phyloP scores from a whole-genome alignment of 1,284 basidiomycete species.

The Malassezia arunalokei region DNA sequence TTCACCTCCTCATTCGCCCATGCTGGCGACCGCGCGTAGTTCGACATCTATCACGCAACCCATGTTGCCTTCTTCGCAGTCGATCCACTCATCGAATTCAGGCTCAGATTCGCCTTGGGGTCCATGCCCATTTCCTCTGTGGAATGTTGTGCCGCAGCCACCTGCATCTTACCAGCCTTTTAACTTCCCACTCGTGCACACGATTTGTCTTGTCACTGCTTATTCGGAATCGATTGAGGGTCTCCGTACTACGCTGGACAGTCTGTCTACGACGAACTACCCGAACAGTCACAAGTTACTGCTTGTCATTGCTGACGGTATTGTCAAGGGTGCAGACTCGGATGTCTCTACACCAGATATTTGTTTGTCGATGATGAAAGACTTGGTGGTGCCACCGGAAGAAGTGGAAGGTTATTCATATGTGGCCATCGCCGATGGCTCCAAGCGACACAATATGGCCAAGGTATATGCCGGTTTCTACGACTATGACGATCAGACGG shows the following conservation, averaged over 20 bases:
- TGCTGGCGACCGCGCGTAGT: conserved; percentile 62
- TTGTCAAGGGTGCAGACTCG: conserved; percentile 68
- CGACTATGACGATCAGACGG: conserved; percentile 80
- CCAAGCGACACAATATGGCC: conserved; percentile 98
- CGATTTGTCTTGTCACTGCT: conserved; percentile 91
- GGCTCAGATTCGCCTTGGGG: conserved; percentile 28
- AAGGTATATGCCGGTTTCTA: conserved; percentile 98
- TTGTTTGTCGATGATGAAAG: conserved; percentile 92
- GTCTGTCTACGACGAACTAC: conserved; percentile 93
- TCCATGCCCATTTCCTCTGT: conserved; percentile 66
- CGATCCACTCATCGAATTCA: conserved; percentile 35
- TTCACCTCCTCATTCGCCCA: conserved; percentile 65
- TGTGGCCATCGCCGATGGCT: conserved; percentile 94
- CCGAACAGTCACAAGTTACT: conserved; percentile 96
- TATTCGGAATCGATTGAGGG: conserved; percentile 97
- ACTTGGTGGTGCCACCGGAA: conserved; percentile 66
- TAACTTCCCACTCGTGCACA: conserved; percentile 84
- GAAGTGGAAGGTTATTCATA: conserved; percentile 93
- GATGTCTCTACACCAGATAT: conserved; percentile 62
- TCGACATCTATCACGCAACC: conserved; percentile 58
- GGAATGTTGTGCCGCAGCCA: conserved; percentile 84
- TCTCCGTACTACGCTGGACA: conserved; percentile 89
- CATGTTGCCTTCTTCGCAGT: conserved; percentile 18
- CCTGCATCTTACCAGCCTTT: conserved; percentile 83
- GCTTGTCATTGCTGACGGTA: conserved; percentile 90